Base-by-base conservation (phyloP, 2,329 filamentous ascomycete genomes). In the Trichoderma sp. region DNA sequence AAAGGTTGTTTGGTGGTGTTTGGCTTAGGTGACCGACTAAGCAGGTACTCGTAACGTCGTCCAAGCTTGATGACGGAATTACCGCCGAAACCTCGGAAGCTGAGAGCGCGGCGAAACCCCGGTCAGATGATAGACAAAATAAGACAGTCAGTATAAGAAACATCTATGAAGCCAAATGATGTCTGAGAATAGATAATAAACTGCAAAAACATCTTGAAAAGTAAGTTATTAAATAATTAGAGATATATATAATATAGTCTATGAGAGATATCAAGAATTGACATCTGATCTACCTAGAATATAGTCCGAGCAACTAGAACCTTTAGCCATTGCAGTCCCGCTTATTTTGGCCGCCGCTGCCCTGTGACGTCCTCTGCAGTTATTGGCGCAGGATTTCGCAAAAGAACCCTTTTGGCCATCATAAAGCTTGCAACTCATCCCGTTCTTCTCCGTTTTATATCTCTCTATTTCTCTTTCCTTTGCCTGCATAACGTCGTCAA, bases 1-100 rank as follows among this genome's bases (percentile, higher is more conserved):
- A 30, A 30, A 64, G 30, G 64, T 18, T 7, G 58, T 34, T 24
- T 53, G n/a, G 47, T 24, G 4, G 9, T 53, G 47, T 26, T 32
- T n/a, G 47, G 47, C 60, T 63, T 15, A 26, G 32, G 58, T 51
- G n/a, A 21, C n/a, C 9, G 43, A 51, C 43, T 51, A 51, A 51
- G 43, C 43, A 51, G 43, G 43, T 51, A 51, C 18, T n/a, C 26
- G 58, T 24, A 67, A 47, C 34, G 51, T 64, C 9, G 24, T 18
- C n/a, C 39, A 64, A 30, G 69, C 26, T 21, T 21, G 56, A 70
- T 72, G 71, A 64, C 66, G 71, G 66, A 72, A 70, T 56, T 43
- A 30, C 58, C 71, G 66, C 66, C 71, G 71, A 71, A 67, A 71
- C 70, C n/a, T 34, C 57, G 57, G 57, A 60, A 21, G 47, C 47